Conservation (phyloP, 768 basidiomycete genomes). For the Boletus subcaerulescens region DNA sequence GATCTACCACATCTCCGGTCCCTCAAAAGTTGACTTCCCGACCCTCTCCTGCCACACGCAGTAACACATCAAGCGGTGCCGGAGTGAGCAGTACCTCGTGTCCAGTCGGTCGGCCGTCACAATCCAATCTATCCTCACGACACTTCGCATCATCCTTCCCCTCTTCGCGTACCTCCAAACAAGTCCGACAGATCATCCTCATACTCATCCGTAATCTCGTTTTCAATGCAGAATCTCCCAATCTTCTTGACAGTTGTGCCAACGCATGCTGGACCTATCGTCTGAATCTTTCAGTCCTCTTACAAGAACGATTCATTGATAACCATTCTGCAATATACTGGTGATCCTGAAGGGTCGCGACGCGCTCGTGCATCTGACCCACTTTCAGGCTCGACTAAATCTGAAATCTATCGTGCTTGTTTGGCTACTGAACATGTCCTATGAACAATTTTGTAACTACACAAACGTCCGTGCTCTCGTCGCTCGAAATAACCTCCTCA, state of each 20-base stretch:
- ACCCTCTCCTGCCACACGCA: not conserved
- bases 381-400: constrained; percentile 40
- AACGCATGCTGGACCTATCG: constrained; percentile 53
- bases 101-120: not conserved
- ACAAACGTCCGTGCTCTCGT: too few species aligned
- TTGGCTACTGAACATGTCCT: constrained; percentile 24
- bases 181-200: constrained; percentile 52
- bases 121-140: too few species aligned
- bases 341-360: constrained; percentile 54
- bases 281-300: constrained; percentile 49
- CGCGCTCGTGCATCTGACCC: constrained; percentile 45
- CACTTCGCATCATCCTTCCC: constrained; percentile 5
- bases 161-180: constrained; percentile 34
- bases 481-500: too few species aligned
- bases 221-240: constrained; percentile 17
- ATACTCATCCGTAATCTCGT: constrained; percentile 58
- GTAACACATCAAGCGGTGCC: not conserved
- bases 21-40: constrained; percentile 8
- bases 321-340: constrained; percentile 68
- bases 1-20: not conserved
- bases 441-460: too few species aligned
- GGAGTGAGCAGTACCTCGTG: not conserved
- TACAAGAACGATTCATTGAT: constrained; percentile 66
- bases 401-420: constrained; percentile 67
- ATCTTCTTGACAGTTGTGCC: constrained; percentile 41